Evolutionary conservation across 2,329 filamentous ascomycete genomes (phyloP).

Genomic region (Ceratocystis cacaofunesta): DNA sequence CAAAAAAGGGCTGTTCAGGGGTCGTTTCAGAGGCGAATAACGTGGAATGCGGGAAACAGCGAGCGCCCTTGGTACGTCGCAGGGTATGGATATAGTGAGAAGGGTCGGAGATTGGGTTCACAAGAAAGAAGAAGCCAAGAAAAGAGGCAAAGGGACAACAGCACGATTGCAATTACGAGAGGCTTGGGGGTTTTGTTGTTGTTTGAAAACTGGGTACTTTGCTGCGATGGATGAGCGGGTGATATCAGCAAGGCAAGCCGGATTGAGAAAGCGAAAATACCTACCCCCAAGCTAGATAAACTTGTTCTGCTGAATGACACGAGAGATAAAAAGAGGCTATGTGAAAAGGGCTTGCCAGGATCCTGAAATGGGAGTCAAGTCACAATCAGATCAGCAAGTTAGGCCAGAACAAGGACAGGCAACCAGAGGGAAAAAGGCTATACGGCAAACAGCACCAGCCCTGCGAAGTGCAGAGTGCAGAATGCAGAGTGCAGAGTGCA

Average conservation of each 20-base stretch:
- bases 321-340: not conserved
- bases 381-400: constrained; percentile 4
- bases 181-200: not conserved
- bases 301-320: not conserved
- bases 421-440: not conserved
- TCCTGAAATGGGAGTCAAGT: not conserved
- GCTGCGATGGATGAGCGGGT: not conserved
- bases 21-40: constrained; percentile 5
- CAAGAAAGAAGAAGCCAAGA: not conserved
- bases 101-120: not conserved
- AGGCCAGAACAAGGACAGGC: not conserved
- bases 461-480: not conserved
- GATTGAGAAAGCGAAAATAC: not conserved
- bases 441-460: not conserved
- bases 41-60: not conserved
- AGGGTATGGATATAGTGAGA: not conserved
- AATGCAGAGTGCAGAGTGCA: not conserved
- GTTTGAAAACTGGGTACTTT: not conserved
- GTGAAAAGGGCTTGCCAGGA: not conserved
- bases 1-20: constrained; percentile 4
- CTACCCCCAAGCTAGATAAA: not conserved
- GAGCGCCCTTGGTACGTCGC: not conserved
- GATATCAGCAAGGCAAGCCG: not conserved
- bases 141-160: not conserved
- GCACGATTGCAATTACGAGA: not conserved